Conservation (phyloP, 805 yeast species). For the Sporopachydermia lactativora region DNA sequence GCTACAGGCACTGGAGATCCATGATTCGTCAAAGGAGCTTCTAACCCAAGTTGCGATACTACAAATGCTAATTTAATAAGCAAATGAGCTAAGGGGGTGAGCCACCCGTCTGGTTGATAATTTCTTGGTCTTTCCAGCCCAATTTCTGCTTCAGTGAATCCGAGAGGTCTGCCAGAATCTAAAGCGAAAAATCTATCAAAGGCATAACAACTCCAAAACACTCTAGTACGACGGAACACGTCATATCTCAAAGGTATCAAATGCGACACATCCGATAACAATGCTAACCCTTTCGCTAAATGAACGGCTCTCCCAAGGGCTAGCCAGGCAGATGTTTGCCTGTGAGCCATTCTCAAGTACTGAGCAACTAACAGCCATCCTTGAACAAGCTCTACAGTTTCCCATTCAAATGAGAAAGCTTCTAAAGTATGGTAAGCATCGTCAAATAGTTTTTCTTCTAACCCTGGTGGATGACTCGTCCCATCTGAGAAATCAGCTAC, state of each 20-base stretch:
- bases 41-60: slow-evolving; percentile 7
- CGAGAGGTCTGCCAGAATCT: slow-evolving; percentile 34
- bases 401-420: slow-evolving; percentile 35
- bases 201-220: slow-evolving; percentile 41
- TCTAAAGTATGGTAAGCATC: slow-evolving; percentile 24
- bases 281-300: slow-evolving; percentile 31
- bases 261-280: slow-evolving; percentile 18
- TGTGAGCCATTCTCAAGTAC: slow-evolving; percentile 28
- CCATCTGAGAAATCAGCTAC: slow-evolving; percentile 27
- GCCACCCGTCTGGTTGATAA: slow-evolving; percentile 31
- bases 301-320: slow-evolving; percentile 29
- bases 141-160: slow-evolving; percentile 23
- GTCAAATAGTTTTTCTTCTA: slow-evolving; percentile 31
- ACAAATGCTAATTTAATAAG: slow-evolving; percentile 7
- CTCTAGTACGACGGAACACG: slow-evolving; percentile 30
- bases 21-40: slow-evolving; percentile 9
- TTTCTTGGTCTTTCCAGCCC: slow-evolving; percentile 21
- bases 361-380: slow-evolving; percentile 32
- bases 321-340: slow-evolving; percentile 29
- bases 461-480: slow-evolving; percentile 10
- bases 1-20: slow-evolving; percentile 5
- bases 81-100: slow-evolving; percentile 21
- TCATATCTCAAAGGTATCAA: slow-evolving; percentile 18
- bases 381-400: slow-evolving; percentile 35
- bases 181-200: slow-evolving; percentile 39